Percentiles rank a stretch among this genome's conserved stretches.
phyloP scores from a whole-genome alignment of 2,329 filamentous ascomycete species.

The Camillea tinctor region DNA sequence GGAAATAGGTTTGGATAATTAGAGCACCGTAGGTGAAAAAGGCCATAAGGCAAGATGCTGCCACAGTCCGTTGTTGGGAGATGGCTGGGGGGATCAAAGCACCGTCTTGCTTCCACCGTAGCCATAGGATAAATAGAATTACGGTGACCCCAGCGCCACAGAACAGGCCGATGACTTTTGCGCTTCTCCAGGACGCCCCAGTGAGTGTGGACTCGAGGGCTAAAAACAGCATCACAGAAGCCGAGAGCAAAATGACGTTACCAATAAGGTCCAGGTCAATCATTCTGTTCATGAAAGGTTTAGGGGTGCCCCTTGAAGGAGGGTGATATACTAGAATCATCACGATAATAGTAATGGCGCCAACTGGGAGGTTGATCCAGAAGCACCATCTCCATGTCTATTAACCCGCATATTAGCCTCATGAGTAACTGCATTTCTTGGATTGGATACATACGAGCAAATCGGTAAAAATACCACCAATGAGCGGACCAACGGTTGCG shows the following conservation, averaged over 20 bases:
- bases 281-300: conserved; percentile 24
- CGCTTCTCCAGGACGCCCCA: conserved; percentile 42
- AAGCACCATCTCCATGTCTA: conserved; percentile 44
- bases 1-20: conserved; percentile 44
- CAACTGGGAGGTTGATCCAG: conserved; percentile 42
- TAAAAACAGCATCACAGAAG: conserved; percentile 45
- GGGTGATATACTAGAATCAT: conserved; percentile 32
- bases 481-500: conserved; percentile 34
- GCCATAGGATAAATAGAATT: conserved; percentile 33
- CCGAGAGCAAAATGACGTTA: conserved; percentile 42
- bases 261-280: conserved; percentile 39
- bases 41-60: conserved; percentile 37
- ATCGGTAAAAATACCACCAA: conserved; percentile 39
- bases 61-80: conserved; percentile 42
- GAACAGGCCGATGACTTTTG: conserved; percentile 42
- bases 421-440: too few relatives aligned
- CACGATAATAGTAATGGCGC: conserved; percentile 32
- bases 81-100: conserved; percentile 46
- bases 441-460: conserved; percentile 27
- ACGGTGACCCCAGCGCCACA: conserved; percentile 23
- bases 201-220: conserved; percentile 48
- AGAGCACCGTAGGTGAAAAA: conserved; percentile 43
- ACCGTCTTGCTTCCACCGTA: conserved; percentile 38
- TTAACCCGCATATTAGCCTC: conserved; percentile 7
- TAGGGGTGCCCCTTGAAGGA: conserved; percentile 10